These are phyloP conservation scores for Begonia masoniana DNA, from an alignment of 306 rosid genomes.

Conservation along the genomic window DNA sequence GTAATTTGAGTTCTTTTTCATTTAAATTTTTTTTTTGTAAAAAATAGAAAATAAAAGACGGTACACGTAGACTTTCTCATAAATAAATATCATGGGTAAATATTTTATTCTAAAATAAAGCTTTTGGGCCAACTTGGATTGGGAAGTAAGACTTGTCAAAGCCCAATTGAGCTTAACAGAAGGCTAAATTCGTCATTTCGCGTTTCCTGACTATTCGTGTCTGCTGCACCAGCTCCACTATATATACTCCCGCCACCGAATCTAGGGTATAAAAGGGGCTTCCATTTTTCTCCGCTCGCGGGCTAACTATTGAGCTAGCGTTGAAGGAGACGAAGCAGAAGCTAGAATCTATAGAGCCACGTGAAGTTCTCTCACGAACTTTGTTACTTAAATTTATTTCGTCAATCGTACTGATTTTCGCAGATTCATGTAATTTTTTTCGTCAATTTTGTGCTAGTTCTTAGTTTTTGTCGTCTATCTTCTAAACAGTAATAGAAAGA, in stretches of 20 bases:
- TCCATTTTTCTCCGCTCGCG: constrained; percentile 58
- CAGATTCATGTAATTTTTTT: constrained; percentile 1
- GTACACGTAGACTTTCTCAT: too few relatives aligned
- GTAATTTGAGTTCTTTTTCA: too few relatives aligned
- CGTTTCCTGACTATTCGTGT: neutral
- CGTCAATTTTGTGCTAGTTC: neutral
- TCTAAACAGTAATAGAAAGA: neutral
- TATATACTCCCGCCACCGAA: constrained; percentile 62
- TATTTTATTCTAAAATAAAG: too few relatives aligned
- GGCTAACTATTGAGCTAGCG: constrained; percentile 25
- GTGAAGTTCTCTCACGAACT: constrained; percentile 5
- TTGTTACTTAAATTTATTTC: constrained; percentile 2
- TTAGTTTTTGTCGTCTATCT: neutral
- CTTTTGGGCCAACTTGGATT: too few relatives aligned
- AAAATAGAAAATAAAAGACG: too few relatives aligned
- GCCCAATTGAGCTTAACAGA: neutral
- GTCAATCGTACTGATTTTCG: neutral
- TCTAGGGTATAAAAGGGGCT: constrained; percentile 62
- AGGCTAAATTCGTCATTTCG: neutral
- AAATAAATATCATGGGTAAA: too few relatives aligned
- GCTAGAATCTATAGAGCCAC: neutral
- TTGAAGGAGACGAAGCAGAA: constrained; percentile 10
- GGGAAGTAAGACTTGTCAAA: too few relatives aligned
- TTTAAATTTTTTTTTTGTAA: too few relatives aligned
- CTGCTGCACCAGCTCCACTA: constrained; percentile 17